A percentile compares a stretch with the other conserved stretches of the same genome.
Evolutionary conservation across 139 green algal species (phyloP).

Genomic region (Coelastrella sp.): DNA sequence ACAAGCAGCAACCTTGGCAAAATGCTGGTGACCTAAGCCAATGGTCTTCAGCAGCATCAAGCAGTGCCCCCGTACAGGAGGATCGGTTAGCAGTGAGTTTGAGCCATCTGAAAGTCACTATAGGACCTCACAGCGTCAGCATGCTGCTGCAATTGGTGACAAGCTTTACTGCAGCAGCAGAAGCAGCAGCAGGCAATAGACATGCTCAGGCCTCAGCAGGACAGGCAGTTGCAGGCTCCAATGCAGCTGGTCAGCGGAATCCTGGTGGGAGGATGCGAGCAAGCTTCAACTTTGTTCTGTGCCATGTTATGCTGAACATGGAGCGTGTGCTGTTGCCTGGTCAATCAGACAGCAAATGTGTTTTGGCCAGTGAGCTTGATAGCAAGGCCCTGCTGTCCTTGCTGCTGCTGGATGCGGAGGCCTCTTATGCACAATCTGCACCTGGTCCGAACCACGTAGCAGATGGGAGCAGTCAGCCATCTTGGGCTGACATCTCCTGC

Average conservation of each 20-base stretch:
- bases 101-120: conserved; percentile 13
- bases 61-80: neutral
- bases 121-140: conserved; percentile 29
- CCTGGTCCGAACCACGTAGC: neutral
- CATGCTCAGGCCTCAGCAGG: neutral
- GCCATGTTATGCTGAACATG: conserved; percentile 19
- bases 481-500: neutral
- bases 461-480: neutral
- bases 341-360: neutral
- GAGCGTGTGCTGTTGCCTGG: conserved; percentile 14
- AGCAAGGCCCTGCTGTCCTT: neutral
- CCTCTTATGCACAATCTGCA: neutral
- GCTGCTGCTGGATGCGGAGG: conserved; percentile 24
- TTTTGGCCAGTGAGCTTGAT: neutral
- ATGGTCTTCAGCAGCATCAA: conserved; percentile 6
- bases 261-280: neutral
- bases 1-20: neutral
- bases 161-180: conserved; percentile 14
- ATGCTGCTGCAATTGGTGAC: conserved; percentile 44
- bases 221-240: neutral
- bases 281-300: conserved; percentile 18
- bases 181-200: neutral
- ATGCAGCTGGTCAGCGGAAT: neutral
- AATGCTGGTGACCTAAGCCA: too few species aligned
- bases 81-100: neutral